Evolutionary conservation across 2,329 filamentous ascomycete genomes (phyloP), one percentile per base, ranked within the genome.

Genomic region (Periglandula ipomoeae): DNA sequence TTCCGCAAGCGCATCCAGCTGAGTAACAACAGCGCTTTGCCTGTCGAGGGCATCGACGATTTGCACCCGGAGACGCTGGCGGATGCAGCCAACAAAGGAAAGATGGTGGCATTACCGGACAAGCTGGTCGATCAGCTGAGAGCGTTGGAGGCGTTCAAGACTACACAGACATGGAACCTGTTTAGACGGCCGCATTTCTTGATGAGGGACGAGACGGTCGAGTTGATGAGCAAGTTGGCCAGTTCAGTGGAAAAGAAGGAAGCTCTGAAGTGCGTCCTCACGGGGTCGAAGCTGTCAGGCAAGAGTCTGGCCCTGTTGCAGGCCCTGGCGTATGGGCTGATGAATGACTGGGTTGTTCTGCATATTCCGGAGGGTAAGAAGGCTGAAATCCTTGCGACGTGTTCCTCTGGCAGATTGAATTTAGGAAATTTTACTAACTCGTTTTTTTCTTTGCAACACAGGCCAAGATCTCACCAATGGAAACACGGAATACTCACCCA

Each of bases 1-100:
- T 74, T 87, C 63, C 83, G 89, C 56, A 95, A 94, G 73, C 82
- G 87, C 57, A 87, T 98, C 60, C 82, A 94, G 51, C 81, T 98
- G 52, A 91, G 85, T 73, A 98, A 97, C 70, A 86, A 87, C 66
- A 97, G 95, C 69, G 93, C 93, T 44, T 72, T 96, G 34, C 80
- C 84, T 51, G 85, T 97, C 7, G 63, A 73, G 22, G 85, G 81
- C 10, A 73, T 95, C 56, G 69, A 75, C 51, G 76, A 84, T 44
- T 61, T 95, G 48, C 74, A 68, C 11, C 62, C 68, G 9, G 70
- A 76, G 53, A 77, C 74, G 39, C 70, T 84, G 67, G 65, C 75
- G 17, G 70, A 76, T 48, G 66, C 70, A 26, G 71, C 73, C 30
- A 76, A 78, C 45, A 69, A 76, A 9, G 88, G 86, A 32, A 76